Percentiles rank a stretch among this genome's conserved stretches.
Conservation (phyloP, 108 stramenopile genomes). For the Hondaea fermentalgiana region DNA sequence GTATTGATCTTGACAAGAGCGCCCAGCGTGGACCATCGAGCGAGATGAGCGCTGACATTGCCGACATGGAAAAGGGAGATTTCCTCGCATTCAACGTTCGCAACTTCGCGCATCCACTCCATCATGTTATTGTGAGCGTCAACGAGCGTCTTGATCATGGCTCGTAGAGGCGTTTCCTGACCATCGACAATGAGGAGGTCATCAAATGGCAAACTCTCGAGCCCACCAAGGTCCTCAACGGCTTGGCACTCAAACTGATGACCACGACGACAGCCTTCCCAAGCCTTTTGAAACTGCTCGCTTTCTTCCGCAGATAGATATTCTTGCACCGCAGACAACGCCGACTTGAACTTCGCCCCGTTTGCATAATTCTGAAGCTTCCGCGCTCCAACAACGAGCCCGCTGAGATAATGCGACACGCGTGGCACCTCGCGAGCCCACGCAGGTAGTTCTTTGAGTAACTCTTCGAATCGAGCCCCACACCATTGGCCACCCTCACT, state of each 20-base stretch:
- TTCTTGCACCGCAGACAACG: neutral
- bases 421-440: slow-evolving; percentile 1
- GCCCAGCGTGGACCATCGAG: neutral
- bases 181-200: neutral
- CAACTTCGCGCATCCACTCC: neutral
- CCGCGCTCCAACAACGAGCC: neutral
- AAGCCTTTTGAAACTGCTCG: neutral
- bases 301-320: neutral
- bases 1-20: neutral
- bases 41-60: neutral
- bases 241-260: slow-evolving; percentile 7
- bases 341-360: neutral
- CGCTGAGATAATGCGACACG: neutral
- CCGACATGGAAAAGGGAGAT: neutral
- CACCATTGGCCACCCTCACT: neutral
- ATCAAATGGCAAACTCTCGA: neutral
- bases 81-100: neutral
- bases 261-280: neutral
- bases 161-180: neutral
- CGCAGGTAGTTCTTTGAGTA: neutral
- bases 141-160: slow-evolving; percentile 12
- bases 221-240: neutral
- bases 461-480: neutral
- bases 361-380: neutral
- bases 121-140: neutral